phyloP scores from a whole-genome alignment of 192 early-diverging fungal genomes.

The Dissophora globulifera region DNA sequence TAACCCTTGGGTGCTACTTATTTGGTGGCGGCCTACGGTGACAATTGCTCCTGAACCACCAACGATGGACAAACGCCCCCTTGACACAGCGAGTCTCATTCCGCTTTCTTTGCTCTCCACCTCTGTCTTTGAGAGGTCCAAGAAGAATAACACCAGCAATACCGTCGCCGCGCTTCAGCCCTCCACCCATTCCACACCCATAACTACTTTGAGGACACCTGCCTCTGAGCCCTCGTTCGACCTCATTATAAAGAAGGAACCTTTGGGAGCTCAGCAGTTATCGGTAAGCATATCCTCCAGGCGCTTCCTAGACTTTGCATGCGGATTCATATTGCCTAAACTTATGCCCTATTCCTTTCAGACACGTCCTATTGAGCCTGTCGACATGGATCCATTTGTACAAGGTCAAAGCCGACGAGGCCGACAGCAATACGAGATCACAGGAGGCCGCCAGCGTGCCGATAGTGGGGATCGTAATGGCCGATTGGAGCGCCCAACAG shows the following conservation, averaged over 20 bases:
- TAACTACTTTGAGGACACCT: background rate
- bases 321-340: background rate
- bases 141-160: background rate
- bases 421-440: background rate
- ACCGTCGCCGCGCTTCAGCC: background rate
- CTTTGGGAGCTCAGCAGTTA: background rate
- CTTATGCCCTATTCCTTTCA: background rate
- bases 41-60: too few species aligned
- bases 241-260: background rate
- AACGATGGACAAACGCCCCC: background rate
- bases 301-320: too few species aligned
- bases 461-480: constrained; percentile 3
- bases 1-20: too few species aligned
- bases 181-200: background rate
- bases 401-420: constrained; percentile 8
- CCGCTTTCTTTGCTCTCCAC: constrained; percentile 24
- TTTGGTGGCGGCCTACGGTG: constrained; percentile 22
- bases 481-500: background rate
- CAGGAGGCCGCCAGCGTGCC: background rate
- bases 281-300: too few species aligned
- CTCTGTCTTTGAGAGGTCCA: constrained; percentile 25
- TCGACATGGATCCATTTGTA: background rate
- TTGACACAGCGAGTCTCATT: constrained; percentile 4
- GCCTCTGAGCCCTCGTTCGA: background rate
- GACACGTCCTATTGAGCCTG: background rate